Evolutionary conservation across 2,329 filamentous ascomycete genomes (phyloP).

Genomic region (Calonectria pseudoreteaudii): DNA sequence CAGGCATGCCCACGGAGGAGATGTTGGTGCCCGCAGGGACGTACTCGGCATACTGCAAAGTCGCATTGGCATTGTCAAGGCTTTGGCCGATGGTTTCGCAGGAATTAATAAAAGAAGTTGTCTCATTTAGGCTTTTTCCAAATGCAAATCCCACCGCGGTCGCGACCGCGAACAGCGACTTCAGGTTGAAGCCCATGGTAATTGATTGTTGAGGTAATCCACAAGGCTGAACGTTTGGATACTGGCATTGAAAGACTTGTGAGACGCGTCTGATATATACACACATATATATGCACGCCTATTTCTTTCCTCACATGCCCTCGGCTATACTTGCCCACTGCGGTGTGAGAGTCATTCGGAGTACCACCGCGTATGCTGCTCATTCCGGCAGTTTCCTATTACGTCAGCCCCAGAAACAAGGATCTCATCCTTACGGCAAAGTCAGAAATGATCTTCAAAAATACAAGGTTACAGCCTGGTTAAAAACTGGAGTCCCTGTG

Average conservation of each 20-base stretch:
- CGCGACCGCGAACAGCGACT: not conserved
- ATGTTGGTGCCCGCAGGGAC: not conserved
- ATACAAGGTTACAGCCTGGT: not conserved
- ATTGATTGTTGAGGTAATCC: not conserved
- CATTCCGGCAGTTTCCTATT: not conserved
- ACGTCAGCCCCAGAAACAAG: not conserved
- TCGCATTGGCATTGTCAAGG: not conserved
- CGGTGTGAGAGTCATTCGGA: not conserved
- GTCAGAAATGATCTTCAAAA: not conserved
- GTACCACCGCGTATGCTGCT: not conserved
- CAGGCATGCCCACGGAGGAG: not conserved
- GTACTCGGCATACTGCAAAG: not conserved
- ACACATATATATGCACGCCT: not conserved
- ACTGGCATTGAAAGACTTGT: no score
- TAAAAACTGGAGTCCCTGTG: not conserved
- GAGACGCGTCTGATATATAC: not conserved
- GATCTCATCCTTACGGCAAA: not conserved
- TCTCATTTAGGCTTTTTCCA: not conserved
- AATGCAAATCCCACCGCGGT: not conserved
- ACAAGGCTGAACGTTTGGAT: not conserved
- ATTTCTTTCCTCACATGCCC: not conserved
- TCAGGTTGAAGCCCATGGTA: not conserved
- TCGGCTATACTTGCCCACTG: not conserved
- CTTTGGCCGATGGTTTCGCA: not conserved
- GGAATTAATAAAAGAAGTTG: not conserved